Base-by-base conservation (phyloP, 352 stramenopile species). In the Phytophthora hibernalis region DNA sequence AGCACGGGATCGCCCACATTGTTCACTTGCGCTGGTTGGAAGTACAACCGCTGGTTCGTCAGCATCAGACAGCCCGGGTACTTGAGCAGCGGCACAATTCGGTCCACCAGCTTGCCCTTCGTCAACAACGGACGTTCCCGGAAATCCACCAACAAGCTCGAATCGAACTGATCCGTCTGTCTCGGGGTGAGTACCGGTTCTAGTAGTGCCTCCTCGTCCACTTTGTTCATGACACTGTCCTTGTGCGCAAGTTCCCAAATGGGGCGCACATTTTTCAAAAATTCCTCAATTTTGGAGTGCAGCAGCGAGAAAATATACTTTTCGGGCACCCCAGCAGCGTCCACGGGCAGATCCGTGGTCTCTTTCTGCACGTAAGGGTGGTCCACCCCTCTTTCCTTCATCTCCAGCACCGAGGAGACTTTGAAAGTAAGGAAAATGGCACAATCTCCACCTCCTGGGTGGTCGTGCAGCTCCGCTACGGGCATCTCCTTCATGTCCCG, bases 31-130 rank as follows among this genome's bases (percentile, higher is more conserved):
- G 91, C 88, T 8, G 92, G 93, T 61, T 98, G 91, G 49, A 98
- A 97, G 58, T 98, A 98, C 24, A 87, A 38, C 11, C 82, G 65
- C 53, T 91, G 78, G 66, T 97, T 93, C 18, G 92, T 98, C 50
- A 98, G 77, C 87, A 98, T 97, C 22, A 98, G 33, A 54, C 86
- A 96, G 1, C 95, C 94, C 0, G 93, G 95, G 58, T 97, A 95
- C 66, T 95, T 93, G 22, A 97, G 79, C 30, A 98, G 59, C 38
- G 95, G 93, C 54, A 92, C 90, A 38, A 98, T 96, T 12, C 93
- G 85, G 47, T 96, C 89, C 11, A 97, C 91, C 0, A 90, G 57
- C 47, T 97, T 92, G 13, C 84, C 83, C 35, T 81, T 83, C 0
- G 72, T 65, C 4, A 96, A 48, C 49, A 97, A 58, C 20, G 91